Percentiles rank a stretch among this genome's conserved stretches.
These are phyloP conservation scores for Hapsidospora chrysogenum DNA, from an alignment of 495 filamentous ascomycete genomes.

Conservation along the genomic window DNA sequence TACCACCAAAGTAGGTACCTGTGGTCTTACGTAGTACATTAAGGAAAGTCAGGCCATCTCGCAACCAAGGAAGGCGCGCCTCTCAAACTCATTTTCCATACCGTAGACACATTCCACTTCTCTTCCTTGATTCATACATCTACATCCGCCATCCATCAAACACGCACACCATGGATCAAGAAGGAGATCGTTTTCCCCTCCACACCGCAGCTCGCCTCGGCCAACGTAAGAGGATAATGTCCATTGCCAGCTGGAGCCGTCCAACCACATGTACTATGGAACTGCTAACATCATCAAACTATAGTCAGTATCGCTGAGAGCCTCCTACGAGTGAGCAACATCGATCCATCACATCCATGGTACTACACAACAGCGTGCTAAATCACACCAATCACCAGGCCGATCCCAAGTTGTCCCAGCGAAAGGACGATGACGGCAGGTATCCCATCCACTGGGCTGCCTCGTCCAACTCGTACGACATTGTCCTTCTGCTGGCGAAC, in stretches of 20 bases:
- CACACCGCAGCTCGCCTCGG: slow-evolving; percentile 85
- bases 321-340: slow-evolving; percentile 44
- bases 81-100: background rate
- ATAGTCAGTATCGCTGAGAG: slow-evolving; percentile 59
- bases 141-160: no score
- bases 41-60: no score
- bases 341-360: background rate
- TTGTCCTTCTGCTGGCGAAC: slow-evolving; percentile 53
- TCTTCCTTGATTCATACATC: no score
- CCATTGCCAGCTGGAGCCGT: background rate
- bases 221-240: slow-evolving; percentile 42
- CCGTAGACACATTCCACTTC: no score
- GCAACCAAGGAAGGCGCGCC: no score
- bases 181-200: slow-evolving; percentile 49
- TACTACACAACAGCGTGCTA: background rate
- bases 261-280: background rate
- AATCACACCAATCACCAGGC: slow-evolving; percentile 29
- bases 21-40: no score
- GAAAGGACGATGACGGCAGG: slow-evolving; percentile 76
- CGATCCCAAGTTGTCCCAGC: slow-evolving; percentile 58
- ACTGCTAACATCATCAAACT: slow-evolving; percentile 2
- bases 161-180: slow-evolving; percentile 7
- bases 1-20: no score
- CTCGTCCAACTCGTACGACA: slow-evolving; percentile 63
- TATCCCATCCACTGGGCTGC: slow-evolving; percentile 91